These are phyloP conservation scores for Solanum medicagineum DNA, from an alignment of 257 asterid species.

Conservation along the genomic window DNA sequence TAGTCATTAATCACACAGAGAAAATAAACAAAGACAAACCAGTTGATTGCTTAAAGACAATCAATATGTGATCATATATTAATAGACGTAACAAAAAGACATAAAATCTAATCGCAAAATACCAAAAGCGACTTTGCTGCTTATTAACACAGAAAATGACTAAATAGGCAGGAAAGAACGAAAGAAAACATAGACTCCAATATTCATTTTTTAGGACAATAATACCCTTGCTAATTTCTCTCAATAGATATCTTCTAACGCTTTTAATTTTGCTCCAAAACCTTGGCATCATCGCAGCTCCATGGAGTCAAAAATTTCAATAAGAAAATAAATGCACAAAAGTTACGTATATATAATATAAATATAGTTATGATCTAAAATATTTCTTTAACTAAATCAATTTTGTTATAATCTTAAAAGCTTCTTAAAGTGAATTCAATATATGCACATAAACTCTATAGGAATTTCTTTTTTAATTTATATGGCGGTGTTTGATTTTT, in stretches of 20 bases:
- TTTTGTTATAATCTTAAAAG: neutral
- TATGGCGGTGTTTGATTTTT: neutral
- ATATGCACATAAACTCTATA: neutral
- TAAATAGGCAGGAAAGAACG: neutral
- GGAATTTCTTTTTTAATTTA: neutral
- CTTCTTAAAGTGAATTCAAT: neutral
- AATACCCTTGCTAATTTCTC: neutral
- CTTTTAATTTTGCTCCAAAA: neutral
- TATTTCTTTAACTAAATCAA: neutral
- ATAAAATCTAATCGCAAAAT: slow-evolving; percentile 21
- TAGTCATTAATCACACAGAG: slow-evolving; percentile 5
- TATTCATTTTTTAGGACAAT: neutral
- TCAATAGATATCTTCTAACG: neutral
- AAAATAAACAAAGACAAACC: neutral
- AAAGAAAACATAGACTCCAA: neutral
- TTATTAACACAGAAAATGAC: slow-evolving; percentile 14
- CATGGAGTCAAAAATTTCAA: neutral
- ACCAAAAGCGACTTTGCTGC: slow-evolving; percentile 11
- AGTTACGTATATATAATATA: neutral
- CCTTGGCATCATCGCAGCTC: neutral
- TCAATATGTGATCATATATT: neutral
- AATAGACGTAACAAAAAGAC: slow-evolving; percentile 17
- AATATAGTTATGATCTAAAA: neutral
- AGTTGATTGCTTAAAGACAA: slow-evolving; percentile 5
- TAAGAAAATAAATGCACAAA: neutral